Percentiles rank a stretch among this genome's conserved stretches.
These are phyloP conservation scores for Platismatia glauca DNA, from an alignment of 495 filamentous ascomycete species.

Conservation along the genomic window DNA sequence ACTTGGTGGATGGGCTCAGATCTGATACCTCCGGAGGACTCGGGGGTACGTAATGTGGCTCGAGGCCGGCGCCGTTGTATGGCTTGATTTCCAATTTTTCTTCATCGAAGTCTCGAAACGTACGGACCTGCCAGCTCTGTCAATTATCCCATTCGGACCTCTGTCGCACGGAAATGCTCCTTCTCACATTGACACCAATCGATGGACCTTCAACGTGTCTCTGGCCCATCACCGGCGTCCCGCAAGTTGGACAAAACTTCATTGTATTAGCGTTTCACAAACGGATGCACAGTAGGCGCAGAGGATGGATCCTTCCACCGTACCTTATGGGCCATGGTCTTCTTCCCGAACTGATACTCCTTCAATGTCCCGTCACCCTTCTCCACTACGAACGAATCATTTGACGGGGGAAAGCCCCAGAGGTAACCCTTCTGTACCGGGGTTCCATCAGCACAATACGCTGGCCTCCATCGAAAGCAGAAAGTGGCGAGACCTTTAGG, in stretches of 20 bases:
- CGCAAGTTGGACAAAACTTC: constrained; percentile 8
- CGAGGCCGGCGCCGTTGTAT: neutral
- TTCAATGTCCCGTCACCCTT: constrained; percentile 11
- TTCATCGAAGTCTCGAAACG: neutral
- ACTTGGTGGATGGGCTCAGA: neutral
- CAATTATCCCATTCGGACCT: neutral
- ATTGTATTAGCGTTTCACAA: neutral
- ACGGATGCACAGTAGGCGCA: neutral
- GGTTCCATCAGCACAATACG: neutral
- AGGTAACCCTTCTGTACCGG: constrained; percentile 3
- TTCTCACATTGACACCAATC: constrained; percentile 1
- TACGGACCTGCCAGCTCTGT: neutral
- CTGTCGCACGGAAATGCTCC: too few relatives aligned
- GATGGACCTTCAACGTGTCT: neutral
- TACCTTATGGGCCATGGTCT: constrained; percentile 1
- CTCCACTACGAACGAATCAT: constrained; percentile 9
- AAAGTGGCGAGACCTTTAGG: neutral
- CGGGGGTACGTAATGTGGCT: neutral
- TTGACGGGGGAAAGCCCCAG: neutral
- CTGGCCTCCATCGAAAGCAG: neutral
- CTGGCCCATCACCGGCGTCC: neutral
- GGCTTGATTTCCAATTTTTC: neutral
- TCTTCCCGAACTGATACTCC: constrained; percentile 1
- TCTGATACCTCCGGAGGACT: neutral
- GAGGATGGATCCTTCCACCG: neutral